Conservation (phyloP, 441 rosid genomes). For the Corymbia citriodora region DNA sequence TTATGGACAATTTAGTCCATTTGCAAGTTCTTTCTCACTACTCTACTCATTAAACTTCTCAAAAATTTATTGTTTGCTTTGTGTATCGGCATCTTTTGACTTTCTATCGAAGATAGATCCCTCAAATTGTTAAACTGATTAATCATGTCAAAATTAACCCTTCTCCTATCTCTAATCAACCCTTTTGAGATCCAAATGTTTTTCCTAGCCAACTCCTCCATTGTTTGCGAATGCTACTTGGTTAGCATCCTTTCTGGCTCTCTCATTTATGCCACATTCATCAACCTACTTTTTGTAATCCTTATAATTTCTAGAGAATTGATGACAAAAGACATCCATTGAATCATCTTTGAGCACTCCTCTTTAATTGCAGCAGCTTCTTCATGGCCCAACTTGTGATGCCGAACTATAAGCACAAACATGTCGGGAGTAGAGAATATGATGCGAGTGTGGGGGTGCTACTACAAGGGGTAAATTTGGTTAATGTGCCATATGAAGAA, state of each 20-base stretch:
- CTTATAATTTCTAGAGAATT: background rate
- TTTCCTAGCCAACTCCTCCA: background rate
- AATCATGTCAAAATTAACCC: conserved; percentile 1
- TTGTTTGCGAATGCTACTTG: background rate
- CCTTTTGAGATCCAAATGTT: background rate
- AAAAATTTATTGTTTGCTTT: conserved; percentile 25
- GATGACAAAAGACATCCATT: background rate
- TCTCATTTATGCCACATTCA: conserved; percentile 3
- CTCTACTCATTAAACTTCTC: conserved; percentile 11
- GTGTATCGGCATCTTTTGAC: conserved; percentile 17
- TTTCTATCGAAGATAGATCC: conserved; percentile 15
- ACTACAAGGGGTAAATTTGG: background rate
- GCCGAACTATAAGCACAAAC: background rate
- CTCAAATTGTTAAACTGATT: background rate
- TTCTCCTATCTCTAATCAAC: background rate
- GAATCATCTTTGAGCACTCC: background rate
- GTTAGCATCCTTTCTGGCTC: background rate
- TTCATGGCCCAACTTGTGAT: background rate
- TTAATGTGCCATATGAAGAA: background rate
- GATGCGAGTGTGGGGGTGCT: background rate
- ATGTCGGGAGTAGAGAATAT: background rate
- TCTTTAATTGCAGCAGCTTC: background rate
- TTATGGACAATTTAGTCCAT: conserved; percentile 2
- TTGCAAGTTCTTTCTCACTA: background rate
- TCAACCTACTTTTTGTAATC: conserved; percentile 10